Conservation (phyloP, 768 basidiomycete genomes). For the Hemileccinum rubropunctum region DNA sequence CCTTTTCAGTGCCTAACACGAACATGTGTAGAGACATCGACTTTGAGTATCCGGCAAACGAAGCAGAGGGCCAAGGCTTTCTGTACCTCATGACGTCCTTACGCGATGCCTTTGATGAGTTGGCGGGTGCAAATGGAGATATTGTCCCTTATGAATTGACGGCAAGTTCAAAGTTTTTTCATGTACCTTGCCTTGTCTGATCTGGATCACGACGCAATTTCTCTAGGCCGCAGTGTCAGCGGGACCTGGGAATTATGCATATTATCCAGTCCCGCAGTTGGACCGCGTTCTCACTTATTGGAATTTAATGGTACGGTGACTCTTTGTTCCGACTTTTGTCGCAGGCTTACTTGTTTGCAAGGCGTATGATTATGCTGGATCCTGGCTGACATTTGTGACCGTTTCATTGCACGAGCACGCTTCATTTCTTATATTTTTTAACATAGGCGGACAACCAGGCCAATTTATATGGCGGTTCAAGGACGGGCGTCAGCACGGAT, state of each 20-base stretch:
- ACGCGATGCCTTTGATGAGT: conserved; percentile 58
- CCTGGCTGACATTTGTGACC: conserved; percentile 62
- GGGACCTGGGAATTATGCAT: conserved; percentile 56
- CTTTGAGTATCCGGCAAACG: conserved; percentile 69
- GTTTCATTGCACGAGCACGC: conserved; percentile 25
- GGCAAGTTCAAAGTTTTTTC: conserved; percentile 18
- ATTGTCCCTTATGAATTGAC: conserved; percentile 56
- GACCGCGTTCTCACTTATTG: conserved; percentile 66
- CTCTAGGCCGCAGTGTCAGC: conserved; percentile 57
- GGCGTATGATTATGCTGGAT: conserved; percentile 78
- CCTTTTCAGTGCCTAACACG: background rate
- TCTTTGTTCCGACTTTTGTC: background rate
- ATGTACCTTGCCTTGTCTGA: no score
- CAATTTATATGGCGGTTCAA: conserved; percentile 63
- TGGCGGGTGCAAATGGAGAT: conserved; percentile 61
- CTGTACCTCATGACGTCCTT: conserved; percentile 62
- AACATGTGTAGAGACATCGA: conserved; percentile 60
- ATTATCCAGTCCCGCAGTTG: conserved; percentile 61
- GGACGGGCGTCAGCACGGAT: conserved; percentile 67
- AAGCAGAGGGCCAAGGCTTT: conserved; percentile 62
- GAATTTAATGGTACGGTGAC: conserved; percentile 68
- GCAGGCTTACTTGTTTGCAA: conserved; percentile 19
- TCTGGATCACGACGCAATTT: background rate
- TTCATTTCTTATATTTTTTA: background rate
- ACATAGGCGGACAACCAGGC: conserved; percentile 52